Evolutionary conservation across 2,329 filamentous ascomycete species (phyloP).

Genomic region (Neonectria ditissima): DNA sequence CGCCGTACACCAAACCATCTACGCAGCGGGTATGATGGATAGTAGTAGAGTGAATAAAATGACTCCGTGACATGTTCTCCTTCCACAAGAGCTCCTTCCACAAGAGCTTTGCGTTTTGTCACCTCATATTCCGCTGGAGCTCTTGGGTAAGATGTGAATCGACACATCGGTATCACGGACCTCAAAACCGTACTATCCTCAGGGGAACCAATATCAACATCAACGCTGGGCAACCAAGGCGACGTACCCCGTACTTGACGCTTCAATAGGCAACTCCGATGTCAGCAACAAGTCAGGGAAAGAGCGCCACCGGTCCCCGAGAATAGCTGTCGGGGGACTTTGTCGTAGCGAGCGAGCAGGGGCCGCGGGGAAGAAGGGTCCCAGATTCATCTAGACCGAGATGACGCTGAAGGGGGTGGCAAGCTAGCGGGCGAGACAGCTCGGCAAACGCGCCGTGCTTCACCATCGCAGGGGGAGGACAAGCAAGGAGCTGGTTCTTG

Average conservation of each 20-base stretch:
- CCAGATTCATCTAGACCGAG: not conserved
- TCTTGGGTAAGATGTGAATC: not conserved
- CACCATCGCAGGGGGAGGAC: not conserved
- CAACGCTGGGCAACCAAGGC: not conserved
- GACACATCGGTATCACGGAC: not conserved
- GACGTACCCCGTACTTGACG: not conserved
- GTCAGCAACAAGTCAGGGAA: not conserved
- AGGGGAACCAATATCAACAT: not conserved
- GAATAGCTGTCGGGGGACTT: conserved; percentile 1
- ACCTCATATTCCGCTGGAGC: not conserved
- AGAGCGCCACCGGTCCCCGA: not conserved
- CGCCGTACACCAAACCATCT: not conserved
- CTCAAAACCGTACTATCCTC: not conserved
- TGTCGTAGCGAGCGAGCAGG: not conserved
- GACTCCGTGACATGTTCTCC: too few species aligned
- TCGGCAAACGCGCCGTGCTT: conserved; percentile 3
- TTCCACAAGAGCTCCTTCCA: too few species aligned
- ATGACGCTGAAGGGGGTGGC: conserved; percentile 8
- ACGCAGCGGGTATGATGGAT: not conserved
- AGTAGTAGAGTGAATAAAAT: too few species aligned
- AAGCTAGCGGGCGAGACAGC: not conserved
- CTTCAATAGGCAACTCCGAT: not conserved
- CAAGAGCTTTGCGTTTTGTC: too few species aligned
- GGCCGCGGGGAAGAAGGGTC: not conserved
- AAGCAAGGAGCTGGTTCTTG: not conserved